Conservation (phyloP, 306 rosid genomes). For the Coriaria nepalensis region DNA sequence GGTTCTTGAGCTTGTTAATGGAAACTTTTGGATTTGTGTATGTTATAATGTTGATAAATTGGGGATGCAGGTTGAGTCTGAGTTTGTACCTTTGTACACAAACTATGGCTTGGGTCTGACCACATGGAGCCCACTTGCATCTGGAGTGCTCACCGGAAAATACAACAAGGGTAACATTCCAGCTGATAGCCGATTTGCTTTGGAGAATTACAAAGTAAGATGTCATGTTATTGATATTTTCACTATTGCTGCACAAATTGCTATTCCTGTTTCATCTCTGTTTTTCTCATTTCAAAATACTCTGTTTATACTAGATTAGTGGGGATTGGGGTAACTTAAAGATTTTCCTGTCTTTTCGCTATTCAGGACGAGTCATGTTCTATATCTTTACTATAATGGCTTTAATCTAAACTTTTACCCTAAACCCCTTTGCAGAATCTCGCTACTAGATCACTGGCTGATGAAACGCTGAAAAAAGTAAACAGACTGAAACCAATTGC, state of each 20-base stretch:
- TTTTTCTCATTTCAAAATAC: no score
- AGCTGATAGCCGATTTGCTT: constrained; percentile 76
- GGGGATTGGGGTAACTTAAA: no score
- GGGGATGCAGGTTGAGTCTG: constrained; percentile 59
- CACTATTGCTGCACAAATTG: not conserved
- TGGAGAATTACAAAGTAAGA: constrained; percentile 88
- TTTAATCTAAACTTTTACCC: not conserved
- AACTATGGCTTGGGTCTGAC: constrained; percentile 74
- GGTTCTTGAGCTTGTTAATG: no score
- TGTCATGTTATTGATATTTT: constrained; percentile 2
- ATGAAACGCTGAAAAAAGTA: constrained; percentile 78
- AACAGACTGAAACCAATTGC: constrained; percentile 89
- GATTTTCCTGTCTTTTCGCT: not conserved
- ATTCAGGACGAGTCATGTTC: not conserved
- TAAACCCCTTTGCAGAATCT: constrained; percentile 49
- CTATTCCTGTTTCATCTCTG: not conserved
- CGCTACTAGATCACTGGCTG: constrained; percentile 66
- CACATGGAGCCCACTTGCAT: constrained; percentile 95
- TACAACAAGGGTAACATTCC: constrained; percentile 78
- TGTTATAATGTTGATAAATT: no score
- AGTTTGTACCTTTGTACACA: constrained; percentile 70
- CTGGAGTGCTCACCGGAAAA: constrained; percentile 97
- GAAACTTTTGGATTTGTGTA: no score
- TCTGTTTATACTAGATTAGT: not conserved
- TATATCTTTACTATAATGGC: not conserved